Conservation (phyloP, 345 rosid genomes). For the Populus davidiana region DNA sequence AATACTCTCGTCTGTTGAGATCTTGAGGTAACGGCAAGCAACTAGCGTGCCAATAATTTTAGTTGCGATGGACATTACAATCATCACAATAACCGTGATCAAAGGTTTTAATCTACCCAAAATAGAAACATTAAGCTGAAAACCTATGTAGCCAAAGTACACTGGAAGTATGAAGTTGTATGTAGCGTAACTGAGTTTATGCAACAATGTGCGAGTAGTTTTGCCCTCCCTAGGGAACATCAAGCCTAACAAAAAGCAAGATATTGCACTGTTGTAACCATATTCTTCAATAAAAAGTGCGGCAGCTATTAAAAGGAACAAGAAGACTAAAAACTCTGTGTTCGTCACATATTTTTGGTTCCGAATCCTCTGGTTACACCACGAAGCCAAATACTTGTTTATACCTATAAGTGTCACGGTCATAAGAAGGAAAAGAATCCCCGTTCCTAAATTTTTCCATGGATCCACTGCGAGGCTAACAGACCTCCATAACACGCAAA, state of each 20-base stretch:
- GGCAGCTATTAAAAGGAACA: constrained; percentile 36
- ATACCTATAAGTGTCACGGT: constrained; percentile 33
- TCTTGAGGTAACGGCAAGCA: constrained; percentile 47
- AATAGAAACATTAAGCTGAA: constrained; percentile 43
- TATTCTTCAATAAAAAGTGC: constrained; percentile 41
- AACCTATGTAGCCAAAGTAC: constrained; percentile 76
- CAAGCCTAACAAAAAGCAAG: constrained; percentile 58
- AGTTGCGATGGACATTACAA: constrained; percentile 42
- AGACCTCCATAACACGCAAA: constrained; percentile 38
- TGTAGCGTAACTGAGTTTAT: constrained; percentile 57
- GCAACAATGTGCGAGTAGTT: constrained; percentile 59
- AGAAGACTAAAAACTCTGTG: constrained; percentile 47
- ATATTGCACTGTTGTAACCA: constrained; percentile 41
- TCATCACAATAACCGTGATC: constrained; percentile 28
- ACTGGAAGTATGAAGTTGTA: constrained; percentile 76
- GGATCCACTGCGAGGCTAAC: constrained; percentile 21
- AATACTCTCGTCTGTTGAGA: constrained; percentile 52
- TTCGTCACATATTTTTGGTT: constrained; percentile 58
- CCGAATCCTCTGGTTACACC: constrained; percentile 58
- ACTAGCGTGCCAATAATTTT: constrained; percentile 57
- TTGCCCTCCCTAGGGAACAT: constrained; percentile 83
- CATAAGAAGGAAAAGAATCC: constrained; percentile 25
- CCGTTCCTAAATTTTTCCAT: constrained; percentile 16
- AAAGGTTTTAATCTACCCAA: constrained; percentile 7
- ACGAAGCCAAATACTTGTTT: constrained; percentile 47